Evolutionary conservation across 108 stramenopile genomes (phyloP).

Genomic region (Aurantiochytrium sp.): DNA sequence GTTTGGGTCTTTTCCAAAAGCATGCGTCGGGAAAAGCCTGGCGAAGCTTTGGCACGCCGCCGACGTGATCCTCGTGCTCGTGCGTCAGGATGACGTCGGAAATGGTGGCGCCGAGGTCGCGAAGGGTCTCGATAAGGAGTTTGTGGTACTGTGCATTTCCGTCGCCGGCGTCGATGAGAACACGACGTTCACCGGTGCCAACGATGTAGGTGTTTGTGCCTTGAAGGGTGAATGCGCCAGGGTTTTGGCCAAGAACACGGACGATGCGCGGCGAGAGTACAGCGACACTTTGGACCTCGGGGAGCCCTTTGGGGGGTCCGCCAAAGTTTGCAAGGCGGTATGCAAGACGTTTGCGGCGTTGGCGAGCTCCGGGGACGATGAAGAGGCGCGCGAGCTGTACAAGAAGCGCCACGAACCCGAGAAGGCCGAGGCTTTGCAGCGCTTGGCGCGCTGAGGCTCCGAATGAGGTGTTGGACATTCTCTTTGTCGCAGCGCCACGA

Average conservation of each 20-base stretch:
- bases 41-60: not conserved
- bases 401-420: not conserved
- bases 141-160: slow-evolving; percentile 18
- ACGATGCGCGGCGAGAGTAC: not conserved
- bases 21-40: not conserved
- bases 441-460: not conserved
- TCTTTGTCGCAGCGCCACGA: too few relatives aligned
- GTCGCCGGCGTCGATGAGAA: slow-evolving; percentile 44
- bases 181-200: slow-evolving; percentile 24
- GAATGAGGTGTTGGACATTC: not conserved
- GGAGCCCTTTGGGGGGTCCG: not conserved
- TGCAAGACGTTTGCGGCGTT: not conserved
- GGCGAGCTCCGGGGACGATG: not conserved
- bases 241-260: not conserved
- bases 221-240: slow-evolving; percentile 26
- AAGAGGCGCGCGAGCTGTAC: not conserved
- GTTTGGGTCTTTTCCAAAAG: not conserved
- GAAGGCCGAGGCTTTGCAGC: not conserved
- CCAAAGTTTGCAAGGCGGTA: not conserved
- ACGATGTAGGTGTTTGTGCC: slow-evolving; percentile 47
- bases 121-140: slow-evolving; percentile 24
- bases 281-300: not conserved
- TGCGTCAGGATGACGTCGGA: slow-evolving; percentile 20
- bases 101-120: slow-evolving; percentile 15
- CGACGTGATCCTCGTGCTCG: slow-evolving; percentile 28